A percentile compares a stretch with the other conserved stretches of the same genome.
phyloP scores from a whole-genome alignment of 1,284 basidiomycete genomes.

The Cutaneotrichosporon cyanovorans region DNA sequence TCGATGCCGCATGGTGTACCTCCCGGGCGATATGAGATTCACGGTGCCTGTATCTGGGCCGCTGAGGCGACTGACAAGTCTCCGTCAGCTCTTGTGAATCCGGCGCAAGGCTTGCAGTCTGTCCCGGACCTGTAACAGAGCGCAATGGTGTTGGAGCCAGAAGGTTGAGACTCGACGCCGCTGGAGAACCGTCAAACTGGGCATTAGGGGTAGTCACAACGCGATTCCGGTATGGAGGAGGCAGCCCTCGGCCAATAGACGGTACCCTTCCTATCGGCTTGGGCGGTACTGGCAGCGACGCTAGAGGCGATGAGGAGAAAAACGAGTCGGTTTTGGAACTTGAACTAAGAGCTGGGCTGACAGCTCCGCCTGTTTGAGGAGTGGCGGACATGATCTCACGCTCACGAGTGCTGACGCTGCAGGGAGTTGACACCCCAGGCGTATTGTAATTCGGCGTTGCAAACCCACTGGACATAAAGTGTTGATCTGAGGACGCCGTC shows the following conservation, averaged over 20 bases:
- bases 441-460: neutral
- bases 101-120: neutral
- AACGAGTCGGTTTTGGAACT: constrained; percentile 38
- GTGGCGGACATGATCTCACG: neutral
- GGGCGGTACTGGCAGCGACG: constrained; percentile 31
- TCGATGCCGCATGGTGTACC: constrained; percentile 10
- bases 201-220: constrained; percentile 10
- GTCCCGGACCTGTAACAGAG: constrained; percentile 9
- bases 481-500: neutral
- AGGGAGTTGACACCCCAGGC: neutral
- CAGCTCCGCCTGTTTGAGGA: constrained; percentile 5
- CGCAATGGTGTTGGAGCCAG: constrained; percentile 8
- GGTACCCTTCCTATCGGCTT: constrained; percentile 8
- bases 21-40: constrained; percentile 9
- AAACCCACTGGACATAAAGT: neutral
- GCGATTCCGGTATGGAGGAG: constrained; percentile 6
- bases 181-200: neutral
- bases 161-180: neutral
- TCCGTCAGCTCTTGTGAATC: neutral
- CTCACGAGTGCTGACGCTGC: neutral
- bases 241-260: neutral
- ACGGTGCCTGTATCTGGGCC: neutral
- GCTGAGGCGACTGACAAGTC: neutral
- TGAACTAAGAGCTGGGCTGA: constrained; percentile 22
- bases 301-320: constrained; percentile 22